Percentiles rank a stretch among this genome's conserved stretches.
Evolutionary conservation across 805 yeast species (phyloP).

Genomic region (Danielozyma ontarioensis): DNA sequence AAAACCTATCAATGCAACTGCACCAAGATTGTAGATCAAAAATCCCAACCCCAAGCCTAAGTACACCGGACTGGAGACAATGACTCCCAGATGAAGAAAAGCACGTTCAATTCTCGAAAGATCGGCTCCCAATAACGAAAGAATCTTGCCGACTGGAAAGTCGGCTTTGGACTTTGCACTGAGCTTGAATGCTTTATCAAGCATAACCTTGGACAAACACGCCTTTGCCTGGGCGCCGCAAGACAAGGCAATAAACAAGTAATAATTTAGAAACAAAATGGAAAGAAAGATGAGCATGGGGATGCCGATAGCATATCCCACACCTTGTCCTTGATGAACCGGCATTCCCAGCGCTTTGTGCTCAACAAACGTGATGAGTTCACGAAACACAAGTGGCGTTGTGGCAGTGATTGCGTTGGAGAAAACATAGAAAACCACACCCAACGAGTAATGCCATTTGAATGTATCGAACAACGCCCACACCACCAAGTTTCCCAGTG

Average conservation of each 20-base stretch:
- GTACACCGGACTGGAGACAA: conserved; percentile 60
- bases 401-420: conserved; percentile 22
- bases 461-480: conserved; percentile 24
- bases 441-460: conserved; percentile 22
- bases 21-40: conserved; percentile 65
- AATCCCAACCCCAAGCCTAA: conserved; percentile 59
- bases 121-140: conserved; percentile 78
- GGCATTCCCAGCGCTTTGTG: conserved; percentile 19
- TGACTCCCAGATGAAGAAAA: conserved; percentile 57
- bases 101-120: conserved; percentile 76
- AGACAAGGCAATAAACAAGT: conserved; percentile 53
- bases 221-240: conserved; percentile 72
- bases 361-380: conserved; percentile 33
- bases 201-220: conserved; percentile 61
- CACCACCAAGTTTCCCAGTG: too few relatives aligned
- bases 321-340: conserved; percentile 25
- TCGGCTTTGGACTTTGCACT: conserved; percentile 52
- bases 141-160: conserved; percentile 65
- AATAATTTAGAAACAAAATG: conserved; percentile 46
- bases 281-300: conserved; percentile 21
- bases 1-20: conserved; percentile 66
- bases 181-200: conserved; percentile 62
- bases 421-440: conserved; percentile 16
- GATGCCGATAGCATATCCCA: conserved; percentile 39
- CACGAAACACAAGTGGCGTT: conserved; percentile 32